Conservation (phyloP, 208 protist species). For the Leishmania major region DNA sequence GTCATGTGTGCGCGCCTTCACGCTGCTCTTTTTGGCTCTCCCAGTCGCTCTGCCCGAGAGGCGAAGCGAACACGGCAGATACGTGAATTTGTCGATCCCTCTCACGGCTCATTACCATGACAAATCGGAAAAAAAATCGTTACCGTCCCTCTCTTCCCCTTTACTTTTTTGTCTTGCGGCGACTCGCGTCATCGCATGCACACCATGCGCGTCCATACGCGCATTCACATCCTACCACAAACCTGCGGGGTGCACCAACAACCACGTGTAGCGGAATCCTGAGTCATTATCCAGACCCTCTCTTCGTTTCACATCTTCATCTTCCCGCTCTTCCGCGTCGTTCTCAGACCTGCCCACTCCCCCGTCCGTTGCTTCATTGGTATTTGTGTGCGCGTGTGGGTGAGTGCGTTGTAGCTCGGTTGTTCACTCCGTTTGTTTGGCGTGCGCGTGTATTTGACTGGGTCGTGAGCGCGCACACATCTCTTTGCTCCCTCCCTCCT, state of each 20-base stretch:
- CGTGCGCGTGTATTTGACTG: background rate
- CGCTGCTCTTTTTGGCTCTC: background rate
- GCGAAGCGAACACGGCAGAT: background rate
- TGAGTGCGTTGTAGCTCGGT: background rate
- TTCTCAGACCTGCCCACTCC: background rate
- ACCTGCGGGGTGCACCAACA: background rate
- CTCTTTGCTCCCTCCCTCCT: background rate
- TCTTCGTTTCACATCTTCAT: background rate
- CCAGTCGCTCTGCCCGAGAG: too few relatives aligned
- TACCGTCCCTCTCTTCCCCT: background rate
- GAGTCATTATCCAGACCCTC: background rate
- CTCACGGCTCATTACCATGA: background rate
- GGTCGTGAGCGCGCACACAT: background rate
- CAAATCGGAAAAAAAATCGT: background rate
- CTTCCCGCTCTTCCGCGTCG: background rate
- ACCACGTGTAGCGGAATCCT: background rate
- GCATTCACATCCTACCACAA: background rate
- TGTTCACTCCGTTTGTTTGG: background rate
- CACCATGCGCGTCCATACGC: background rate
- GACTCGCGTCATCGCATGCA: background rate
- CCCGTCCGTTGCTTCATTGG: background rate
- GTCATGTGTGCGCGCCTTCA: background rate
- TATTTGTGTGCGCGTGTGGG: background rate
- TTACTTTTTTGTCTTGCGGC: constrained; percentile 6
- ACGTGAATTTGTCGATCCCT: background rate